Evolutionary conservation across 768 basidiomycete genomes (phyloP), one percentile per base, ranked within the genome.

Genomic region (Chlorophyllum brunneum): DNA sequence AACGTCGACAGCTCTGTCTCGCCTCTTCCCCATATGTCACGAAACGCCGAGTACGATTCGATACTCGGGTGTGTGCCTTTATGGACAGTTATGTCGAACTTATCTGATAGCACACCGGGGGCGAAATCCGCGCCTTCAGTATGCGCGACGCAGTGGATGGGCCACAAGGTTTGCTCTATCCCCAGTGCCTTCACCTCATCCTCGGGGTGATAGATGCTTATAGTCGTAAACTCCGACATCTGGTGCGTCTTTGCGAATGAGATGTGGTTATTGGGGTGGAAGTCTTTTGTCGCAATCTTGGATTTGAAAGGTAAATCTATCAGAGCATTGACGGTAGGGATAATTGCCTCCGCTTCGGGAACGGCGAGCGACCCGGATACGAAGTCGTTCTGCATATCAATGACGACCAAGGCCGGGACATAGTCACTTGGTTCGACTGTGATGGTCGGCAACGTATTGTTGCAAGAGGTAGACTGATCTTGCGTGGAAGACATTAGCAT

Each of bases 321-420:
- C 34, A 92, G 74, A n/a, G 62, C 61, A 58, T 82, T 77, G 41
- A 91, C 74, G 6, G 67, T 62, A 0, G 74, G 71, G 45, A 92
- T 66, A 51, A 91, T 82, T 4, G 71, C 68, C 26, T 75, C 69
- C 0, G 81, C 91, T 16, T 73, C 74, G 1, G 79, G 70, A 10
- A 91, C 88, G 2, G 89, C 83, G 31, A 95, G 79, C 4, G 83
- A 76, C 2, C 91, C 92, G 16, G 69, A 65, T 23, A 92, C 78
- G 60, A 95, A 95, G 65, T 95, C 92, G 61, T 88, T 79, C 64
- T 95, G 92, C 65, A 90, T 77, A 62, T 93, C 91, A 31, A 92
- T 71, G 49, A 92, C 76, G 46, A 91, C 61, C 18, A 92, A 73
- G 0, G 84, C 88, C 27, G 77, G 76, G 1, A 61, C 63, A 56